Base-by-base conservation (phyloP, 208 protist species). In the Trypanosoma caninum region DNA sequence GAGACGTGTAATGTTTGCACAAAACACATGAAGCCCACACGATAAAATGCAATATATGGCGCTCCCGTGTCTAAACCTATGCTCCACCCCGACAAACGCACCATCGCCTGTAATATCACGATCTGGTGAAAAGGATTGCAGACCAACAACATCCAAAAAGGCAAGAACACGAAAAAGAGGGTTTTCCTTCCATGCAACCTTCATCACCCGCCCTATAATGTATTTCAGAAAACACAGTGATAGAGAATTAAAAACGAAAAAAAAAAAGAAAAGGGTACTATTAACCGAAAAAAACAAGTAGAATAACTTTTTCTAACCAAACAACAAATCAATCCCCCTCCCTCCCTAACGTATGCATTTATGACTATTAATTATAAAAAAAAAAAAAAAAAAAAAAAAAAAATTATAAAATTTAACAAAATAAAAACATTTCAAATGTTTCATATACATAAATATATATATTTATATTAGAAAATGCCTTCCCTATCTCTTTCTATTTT, bases 121-220 rank as follows among this genome's bases (percentile, higher is more conserved):
- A 16, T 3, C 28, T 35, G 38, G 23, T 10, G 48, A 57, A 56
- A 95, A 92, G 0, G 62, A 23, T 58, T 95, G 88, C 6, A 77
- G 44, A 16, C 81, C 83, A n/a, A 78, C 80, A 69, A 79, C 82
- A 69, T 95, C 88, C 5, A 95, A 72, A 42, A 95, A 91, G 0
- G 80, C 88, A 4, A 95, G 70, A 5, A 92, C 41, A 18, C 88
- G 84, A 67, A 92, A 91, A 2, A 95, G 62, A 1, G 81, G 64
- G 47, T 91, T 85, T 0, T 47, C 27, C n/a, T 70, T 63, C 75
- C 78, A 91, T 41, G 48, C 42, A n/a, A 46, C 52, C 2, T 61
- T 72, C 33, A 65, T 56, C 22, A 25, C 33, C 18, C n/a, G n/a
- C n/a, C n/a, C n/a, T n/a, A n/a, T n/a, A n/a, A n/a, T n/a, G n/a